Evolutionary conservation across 176 grass and related monocot species (phyloP).

Genomic region (Oryza longistaminata): DNA sequence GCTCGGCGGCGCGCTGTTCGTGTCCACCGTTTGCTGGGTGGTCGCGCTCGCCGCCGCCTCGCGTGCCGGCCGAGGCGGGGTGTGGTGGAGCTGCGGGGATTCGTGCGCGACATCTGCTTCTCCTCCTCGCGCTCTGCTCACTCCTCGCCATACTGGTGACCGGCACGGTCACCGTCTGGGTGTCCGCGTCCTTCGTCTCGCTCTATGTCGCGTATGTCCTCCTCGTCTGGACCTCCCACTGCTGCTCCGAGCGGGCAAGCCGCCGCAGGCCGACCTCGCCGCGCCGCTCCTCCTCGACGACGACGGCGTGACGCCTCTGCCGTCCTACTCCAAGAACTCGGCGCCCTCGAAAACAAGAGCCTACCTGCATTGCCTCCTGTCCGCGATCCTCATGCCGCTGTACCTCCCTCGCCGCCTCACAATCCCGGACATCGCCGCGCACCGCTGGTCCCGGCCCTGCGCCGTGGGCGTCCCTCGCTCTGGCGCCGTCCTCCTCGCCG

Average conservation of each 20-base stretch:
- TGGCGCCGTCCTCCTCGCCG: conserved; percentile 62
- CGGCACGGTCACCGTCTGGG: conserved; percentile 71
- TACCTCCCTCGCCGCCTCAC: conserved; percentile 80
- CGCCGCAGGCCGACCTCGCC: conserved; percentile 14
- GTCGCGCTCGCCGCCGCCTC: conserved; percentile 50
- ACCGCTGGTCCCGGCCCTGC: conserved; percentile 49
- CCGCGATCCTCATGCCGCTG: conserved; percentile 58
- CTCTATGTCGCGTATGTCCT: conserved; percentile 72
- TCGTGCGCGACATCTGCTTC: conserved; percentile 78
- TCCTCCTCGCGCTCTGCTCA: conserved; percentile 68
- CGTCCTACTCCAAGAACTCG: conserved; percentile 29
- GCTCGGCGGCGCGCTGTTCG: conserved; percentile 79
- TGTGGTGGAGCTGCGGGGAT: conserved; percentile 57
- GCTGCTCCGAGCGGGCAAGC: conserved; percentile 45
- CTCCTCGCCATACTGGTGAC: conserved; percentile 55
- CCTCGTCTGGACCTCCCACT: conserved; percentile 71
- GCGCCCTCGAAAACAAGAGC: neutral
- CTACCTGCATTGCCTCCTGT: conserved; percentile 22
- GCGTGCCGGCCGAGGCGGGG: neutral
- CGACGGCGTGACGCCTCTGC: neutral
- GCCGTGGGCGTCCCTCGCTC: conserved; percentile 54
- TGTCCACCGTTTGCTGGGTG: conserved; percentile 74
- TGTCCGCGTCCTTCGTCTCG: conserved; percentile 62
- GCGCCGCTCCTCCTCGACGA: conserved; percentile 52
- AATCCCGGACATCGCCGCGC: conserved; percentile 73